phyloP scores from a whole-genome alignment of 2,329 filamentous ascomycete species.

The Phoma sp. region DNA sequence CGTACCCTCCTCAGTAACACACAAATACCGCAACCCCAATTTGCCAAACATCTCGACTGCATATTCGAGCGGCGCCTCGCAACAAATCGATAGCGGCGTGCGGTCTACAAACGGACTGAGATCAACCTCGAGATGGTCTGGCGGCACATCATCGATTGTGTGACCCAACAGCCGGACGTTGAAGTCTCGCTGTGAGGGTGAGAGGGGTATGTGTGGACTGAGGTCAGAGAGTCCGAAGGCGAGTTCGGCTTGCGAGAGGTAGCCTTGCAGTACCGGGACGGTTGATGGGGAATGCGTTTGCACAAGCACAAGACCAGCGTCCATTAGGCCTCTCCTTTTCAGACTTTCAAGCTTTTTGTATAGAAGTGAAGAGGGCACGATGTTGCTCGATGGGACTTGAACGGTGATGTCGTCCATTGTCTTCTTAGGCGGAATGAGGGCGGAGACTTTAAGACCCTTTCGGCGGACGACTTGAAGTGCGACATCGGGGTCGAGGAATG shows the following conservation, averaged over 20 bases:
- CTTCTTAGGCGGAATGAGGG: conserved; percentile 58
- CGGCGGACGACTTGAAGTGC: conserved; percentile 52
- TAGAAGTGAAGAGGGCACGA: conserved; percentile 51
- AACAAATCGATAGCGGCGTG: conserved; percentile 59
- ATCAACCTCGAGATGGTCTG: conserved; percentile 44
- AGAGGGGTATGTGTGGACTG: conserved; percentile 18
- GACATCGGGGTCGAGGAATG: conserved; percentile 62
- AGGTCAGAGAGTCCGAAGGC: conserved; percentile 55
- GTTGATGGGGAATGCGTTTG: conserved; percentile 32
- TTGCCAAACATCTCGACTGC: conserved; percentile 66
- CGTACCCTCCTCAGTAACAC: conserved; percentile 61
- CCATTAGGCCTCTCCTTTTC: conserved; percentile 59
- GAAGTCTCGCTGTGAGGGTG: conserved; percentile 21
- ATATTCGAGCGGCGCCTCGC: conserved; percentile 63
- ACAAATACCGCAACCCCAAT: conserved; percentile 60
- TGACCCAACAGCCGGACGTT: conserved; percentile 50
- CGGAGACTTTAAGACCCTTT: conserved; percentile 49
- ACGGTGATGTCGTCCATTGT: conserved; percentile 65
- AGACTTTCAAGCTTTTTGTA: conserved; percentile 55
- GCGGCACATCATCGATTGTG: conserved; percentile 30
- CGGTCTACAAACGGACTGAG: conserved; percentile 60
- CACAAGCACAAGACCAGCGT: conserved; percentile 63
- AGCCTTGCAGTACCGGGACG: conserved; percentile 58
- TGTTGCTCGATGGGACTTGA: conserved; percentile 52
- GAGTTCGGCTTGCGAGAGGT: conserved; percentile 61